These are phyloP conservation scores for Trichoderma koningii DNA, from an alignment of 2,329 filamentous ascomycete species.

Conservation along the genomic window DNA sequence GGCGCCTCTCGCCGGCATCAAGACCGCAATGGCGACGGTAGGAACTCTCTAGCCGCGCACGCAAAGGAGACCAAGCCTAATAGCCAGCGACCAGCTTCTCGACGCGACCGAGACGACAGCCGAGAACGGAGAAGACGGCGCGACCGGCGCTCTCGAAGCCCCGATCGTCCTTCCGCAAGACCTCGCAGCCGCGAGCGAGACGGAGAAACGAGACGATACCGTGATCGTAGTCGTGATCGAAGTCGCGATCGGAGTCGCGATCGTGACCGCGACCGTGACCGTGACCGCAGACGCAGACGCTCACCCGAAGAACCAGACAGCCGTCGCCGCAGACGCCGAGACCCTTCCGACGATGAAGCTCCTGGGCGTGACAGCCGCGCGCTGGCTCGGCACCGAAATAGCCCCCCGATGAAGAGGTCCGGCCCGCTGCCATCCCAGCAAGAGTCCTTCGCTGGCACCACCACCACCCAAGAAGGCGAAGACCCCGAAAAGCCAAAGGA, in stretches of 20 bases:
- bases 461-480: slow-evolving; percentile 44
- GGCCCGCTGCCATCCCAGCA: slow-evolving; percentile 63
- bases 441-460: slow-evolving; percentile 61
- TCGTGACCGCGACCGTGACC: slow-evolving; percentile 33
- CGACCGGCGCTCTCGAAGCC: slow-evolving; percentile 40
- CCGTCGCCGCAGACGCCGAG: slow-evolving; percentile 31
- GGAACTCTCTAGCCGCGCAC: slow-evolving; percentile 24
- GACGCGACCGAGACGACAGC: slow-evolving; percentile 31
- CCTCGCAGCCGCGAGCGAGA: slow-evolving; percentile 26
- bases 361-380: slow-evolving; percentile 31
- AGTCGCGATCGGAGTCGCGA: slow-evolving; percentile 32
- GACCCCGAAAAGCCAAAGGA: slow-evolving; percentile 67
- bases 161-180: slow-evolving; percentile 33
- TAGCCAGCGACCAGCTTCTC: slow-evolving; percentile 28
- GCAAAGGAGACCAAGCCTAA: slow-evolving; percentile 31
- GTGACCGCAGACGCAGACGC: slow-evolving; percentile 36
- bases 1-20: slow-evolving; percentile 26
- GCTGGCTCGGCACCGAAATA: slow-evolving; percentile 30
- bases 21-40: slow-evolving; percentile 17
- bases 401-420: slow-evolving; percentile 36
- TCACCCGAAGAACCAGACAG: slow-evolving; percentile 40
- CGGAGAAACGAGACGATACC: slow-evolving; percentile 15
- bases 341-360: slow-evolving; percentile 29
- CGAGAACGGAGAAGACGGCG: slow-evolving; percentile 37
- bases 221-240: slow-evolving; percentile 31